Evolutionary conservation across 2,329 filamentous ascomycete species (phyloP), one percentile per base, ranked within the genome.

Genomic region (Diaporthe sp.): DNA sequence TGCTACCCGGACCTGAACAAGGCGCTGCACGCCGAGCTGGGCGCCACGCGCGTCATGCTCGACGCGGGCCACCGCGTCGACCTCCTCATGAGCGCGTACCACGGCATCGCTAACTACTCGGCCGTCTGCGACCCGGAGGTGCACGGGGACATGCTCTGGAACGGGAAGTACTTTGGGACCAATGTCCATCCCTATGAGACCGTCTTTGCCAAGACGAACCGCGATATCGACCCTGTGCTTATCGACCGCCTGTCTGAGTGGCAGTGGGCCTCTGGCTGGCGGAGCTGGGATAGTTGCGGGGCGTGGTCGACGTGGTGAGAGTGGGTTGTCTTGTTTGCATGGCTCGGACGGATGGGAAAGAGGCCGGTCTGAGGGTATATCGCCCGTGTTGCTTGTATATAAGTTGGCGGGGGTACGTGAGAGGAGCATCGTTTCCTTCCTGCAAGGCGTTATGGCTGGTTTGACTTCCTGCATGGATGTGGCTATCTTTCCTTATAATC

Each of bases 101-200:
- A 81, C 44, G 73, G 73, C 39, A 69, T 73, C 55, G 58, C 73
- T 6, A 71, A 76, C 42, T 78, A 79, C 66, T 75, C 77, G 17
- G 75, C 76, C 19, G 72, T 77, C 19, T 82, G 80, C 70, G 70
- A 59, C 51, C 74, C 74, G 1, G 30, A 74, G 44, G 17, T 58
- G 15, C 71, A 75, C 17, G 79, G 77, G 10, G 82, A 82, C 56
- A 27, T 80, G 55, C 72, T 81, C 15, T 80, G 73, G 65, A 72
- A 80, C 42, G 74, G 77, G 13, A 76, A 74, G 44, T 83, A 84
- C 76, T 82, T 80, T 70, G 82, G 81, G 35, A 79, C 77, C 71
- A 81, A 79, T 53, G 72, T 83, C 22, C 82, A 84, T 61, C 82
- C 82, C 0, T 84, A 82, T 76, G 82, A 84, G 78, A 81, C 81